Conservation (phyloP, 2,329 filamentous ascomycete species). For the Aspergillus brasiliensis region DNA sequence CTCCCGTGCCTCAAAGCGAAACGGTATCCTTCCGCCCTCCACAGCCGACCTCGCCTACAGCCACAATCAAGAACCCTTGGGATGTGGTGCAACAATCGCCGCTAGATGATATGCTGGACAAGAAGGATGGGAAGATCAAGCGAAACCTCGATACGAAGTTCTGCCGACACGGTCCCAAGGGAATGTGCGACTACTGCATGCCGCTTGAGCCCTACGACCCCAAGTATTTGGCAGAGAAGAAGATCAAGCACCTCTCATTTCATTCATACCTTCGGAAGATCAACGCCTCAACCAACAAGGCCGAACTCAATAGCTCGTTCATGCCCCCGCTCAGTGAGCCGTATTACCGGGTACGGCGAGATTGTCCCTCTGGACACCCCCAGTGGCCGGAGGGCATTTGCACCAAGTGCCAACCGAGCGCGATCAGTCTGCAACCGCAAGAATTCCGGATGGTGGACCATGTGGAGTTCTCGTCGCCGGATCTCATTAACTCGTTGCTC, state of each 20-base stretch:
- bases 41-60: slow-evolving; percentile 56
- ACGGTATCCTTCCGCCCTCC: slow-evolving; percentile 65
- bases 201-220: slow-evolving; percentile 90
- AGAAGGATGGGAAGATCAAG: slow-evolving; percentile 83
- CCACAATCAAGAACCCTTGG: slow-evolving; percentile 84
- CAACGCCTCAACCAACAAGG: slow-evolving; percentile 94
- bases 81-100: slow-evolving; percentile 85
- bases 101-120: slow-evolving; percentile 84
- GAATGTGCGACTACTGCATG: slow-evolving; percentile 99
- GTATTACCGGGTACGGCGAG: slow-evolving; percentile 81
- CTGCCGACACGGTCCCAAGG: slow-evolving; percentile 94
- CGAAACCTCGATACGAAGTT: slow-evolving; percentile 75
- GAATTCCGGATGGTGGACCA: slow-evolving; percentile 97
- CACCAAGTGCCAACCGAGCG: slow-evolving; percentile 95
- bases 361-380: slow-evolving; percentile 91
- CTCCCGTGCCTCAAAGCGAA: slow-evolving; percentile 49
- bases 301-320: slow-evolving; percentile 88
- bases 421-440: slow-evolving; percentile 92
- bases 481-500: slow-evolving; percentile 84
- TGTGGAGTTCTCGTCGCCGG: slow-evolving; percentile 87
- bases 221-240: slow-evolving; percentile 88
- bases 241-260: slow-evolving; percentile 98
- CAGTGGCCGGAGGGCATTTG: slow-evolving; percentile 96
- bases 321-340: slow-evolving; percentile 94
- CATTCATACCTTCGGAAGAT: slow-evolving; percentile 93